phyloP scores from a whole-genome alignment of 1,284 basidiomycete genomes.

The Leccinum griseonigrum region DNA sequence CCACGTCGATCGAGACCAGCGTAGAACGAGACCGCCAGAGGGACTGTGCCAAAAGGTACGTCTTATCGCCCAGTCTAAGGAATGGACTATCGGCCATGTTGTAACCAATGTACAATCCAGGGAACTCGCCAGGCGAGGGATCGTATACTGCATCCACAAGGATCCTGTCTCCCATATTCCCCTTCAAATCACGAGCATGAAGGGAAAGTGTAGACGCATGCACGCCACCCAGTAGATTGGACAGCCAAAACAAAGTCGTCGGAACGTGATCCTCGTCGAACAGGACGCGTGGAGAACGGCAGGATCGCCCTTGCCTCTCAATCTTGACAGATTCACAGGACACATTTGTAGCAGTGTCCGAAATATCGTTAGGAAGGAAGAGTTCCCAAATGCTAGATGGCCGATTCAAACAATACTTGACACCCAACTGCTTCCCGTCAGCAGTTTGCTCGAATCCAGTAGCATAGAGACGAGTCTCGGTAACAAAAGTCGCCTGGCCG shows the following conservation, averaged over 20 bases:
- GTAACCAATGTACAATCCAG: conserved; percentile 57
- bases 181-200: conserved; percentile 39
- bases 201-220: conserved; percentile 59
- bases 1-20: conserved; percentile 40
- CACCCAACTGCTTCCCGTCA: conserved; percentile 59
- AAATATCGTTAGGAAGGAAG: conserved; percentile 10
- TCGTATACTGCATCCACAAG: conserved; percentile 41
- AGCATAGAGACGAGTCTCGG: conserved; percentile 46
- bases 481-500: conserved; percentile 55
- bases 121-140: conserved; percentile 43
- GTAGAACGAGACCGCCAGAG: conserved; percentile 52
- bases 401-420: conserved; percentile 64
- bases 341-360: not conserved
- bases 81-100: conserved; percentile 47
- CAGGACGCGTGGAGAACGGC: conserved; percentile 53
- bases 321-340: conserved; percentile 36
- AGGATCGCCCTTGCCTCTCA: conserved; percentile 43
- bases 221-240: conserved; percentile 53
- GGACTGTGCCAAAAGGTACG: conserved; percentile 45
- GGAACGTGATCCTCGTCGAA: conserved; percentile 31
- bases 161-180: conserved; percentile 9
- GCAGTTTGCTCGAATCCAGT: conserved; percentile 58
- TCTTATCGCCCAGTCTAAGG: conserved; percentile 29
- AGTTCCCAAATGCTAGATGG: conserved; percentile 58
- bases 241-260: conserved; percentile 50